Evolutionary conservation across 768 basidiomycete genomes (phyloP).

Genomic region (Leccinum variicolor): DNA sequence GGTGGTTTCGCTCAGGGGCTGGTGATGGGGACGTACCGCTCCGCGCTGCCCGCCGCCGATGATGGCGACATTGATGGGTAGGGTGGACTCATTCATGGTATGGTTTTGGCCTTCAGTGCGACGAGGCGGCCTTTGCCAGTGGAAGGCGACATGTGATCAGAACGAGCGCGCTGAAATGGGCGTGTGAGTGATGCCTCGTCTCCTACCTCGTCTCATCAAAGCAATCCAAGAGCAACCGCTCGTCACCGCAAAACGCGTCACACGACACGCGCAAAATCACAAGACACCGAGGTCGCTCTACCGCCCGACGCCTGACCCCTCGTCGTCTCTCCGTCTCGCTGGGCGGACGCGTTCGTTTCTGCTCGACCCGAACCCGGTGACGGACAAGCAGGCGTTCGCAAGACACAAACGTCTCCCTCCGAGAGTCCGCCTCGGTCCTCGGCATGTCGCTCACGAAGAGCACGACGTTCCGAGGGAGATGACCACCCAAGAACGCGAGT

Average conservation of each 20-base stretch:
- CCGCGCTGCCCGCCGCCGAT: constrained; percentile 86
- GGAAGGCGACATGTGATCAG: constrained; percentile 15
- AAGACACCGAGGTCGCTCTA: constrained; percentile 31
- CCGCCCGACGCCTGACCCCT: constrained; percentile 31
- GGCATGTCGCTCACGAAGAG: constrained; percentile 18
- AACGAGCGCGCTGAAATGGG: no score
- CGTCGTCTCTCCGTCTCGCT: constrained; percentile 43
- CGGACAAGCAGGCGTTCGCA: constrained; percentile 43
- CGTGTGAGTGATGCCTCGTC: constrained; percentile 53
- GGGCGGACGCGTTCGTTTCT: constrained; percentile 57
- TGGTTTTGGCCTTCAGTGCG: constrained; percentile 15
- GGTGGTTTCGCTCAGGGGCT: background rate
- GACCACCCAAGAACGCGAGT: constrained; percentile 57
- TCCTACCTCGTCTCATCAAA: constrained; percentile 62
- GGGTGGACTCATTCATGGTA: constrained; percentile 10
- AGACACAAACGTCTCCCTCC: constrained; percentile 61
- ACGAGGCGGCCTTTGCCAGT: constrained; percentile 8
- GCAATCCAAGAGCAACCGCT: constrained; percentile 32
- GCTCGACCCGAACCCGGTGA: constrained; percentile 58
- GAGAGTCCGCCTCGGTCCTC: constrained; percentile 32
- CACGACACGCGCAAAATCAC: constrained; percentile 7
- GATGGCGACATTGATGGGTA: constrained; percentile 68
- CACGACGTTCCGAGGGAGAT: constrained; percentile 51
- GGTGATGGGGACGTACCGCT: constrained; percentile 41
- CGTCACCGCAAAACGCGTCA: constrained; percentile 9